These are phyloP conservation scores for Lentinula raphanica DNA, from an alignment of 768 basidiomycete genomes.

Conservation along the genomic window DNA sequence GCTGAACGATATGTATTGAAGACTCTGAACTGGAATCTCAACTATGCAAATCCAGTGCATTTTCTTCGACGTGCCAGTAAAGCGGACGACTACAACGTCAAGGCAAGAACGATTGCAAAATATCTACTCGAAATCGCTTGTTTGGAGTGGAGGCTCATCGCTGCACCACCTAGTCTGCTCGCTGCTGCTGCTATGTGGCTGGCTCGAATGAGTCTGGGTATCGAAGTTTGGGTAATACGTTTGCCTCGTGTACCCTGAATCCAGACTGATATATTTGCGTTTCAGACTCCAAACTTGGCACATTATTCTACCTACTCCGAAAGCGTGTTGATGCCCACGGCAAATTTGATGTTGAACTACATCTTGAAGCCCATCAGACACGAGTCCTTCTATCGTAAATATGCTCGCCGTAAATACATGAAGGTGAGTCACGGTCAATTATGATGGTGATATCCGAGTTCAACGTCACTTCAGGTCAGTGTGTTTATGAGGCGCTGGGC, in stretches of 20 bases:
- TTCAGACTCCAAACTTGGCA: conserved; percentile 73
- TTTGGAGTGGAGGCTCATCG: conserved; percentile 75
- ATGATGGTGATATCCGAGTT: not conserved
- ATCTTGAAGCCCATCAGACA: conserved; percentile 68
- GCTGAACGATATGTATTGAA: conserved; percentile 87
- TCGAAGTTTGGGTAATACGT: conserved; percentile 72
- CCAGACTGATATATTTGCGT: conserved; percentile 8
- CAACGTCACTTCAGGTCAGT: conserved; percentile 52
- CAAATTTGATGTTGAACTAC: conserved; percentile 85
- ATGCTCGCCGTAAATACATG: conserved; percentile 75
- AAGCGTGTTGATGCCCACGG: conserved; percentile 71
- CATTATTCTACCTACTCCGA: conserved; percentile 88
- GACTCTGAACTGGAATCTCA: conserved; percentile 80
- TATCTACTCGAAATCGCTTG: conserved; percentile 85
- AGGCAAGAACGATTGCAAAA: conserved; percentile 83
- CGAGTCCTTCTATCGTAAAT: conserved; percentile 84
- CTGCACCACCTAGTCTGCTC: conserved; percentile 68
- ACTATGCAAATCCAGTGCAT: conserved; percentile 84
- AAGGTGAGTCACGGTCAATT: conserved; percentile 50
- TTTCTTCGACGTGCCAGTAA: conserved; percentile 88
- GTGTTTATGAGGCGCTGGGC: conserved; percentile 86
- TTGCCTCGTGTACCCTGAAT: not conserved
- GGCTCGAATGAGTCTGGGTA: conserved; percentile 71
- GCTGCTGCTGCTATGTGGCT: conserved; percentile 88
- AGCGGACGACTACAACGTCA: conserved; percentile 86